phyloP scores from a whole-genome alignment of 2,329 filamentous ascomycete species.

The Paracoccidioides lutzii region DNA sequence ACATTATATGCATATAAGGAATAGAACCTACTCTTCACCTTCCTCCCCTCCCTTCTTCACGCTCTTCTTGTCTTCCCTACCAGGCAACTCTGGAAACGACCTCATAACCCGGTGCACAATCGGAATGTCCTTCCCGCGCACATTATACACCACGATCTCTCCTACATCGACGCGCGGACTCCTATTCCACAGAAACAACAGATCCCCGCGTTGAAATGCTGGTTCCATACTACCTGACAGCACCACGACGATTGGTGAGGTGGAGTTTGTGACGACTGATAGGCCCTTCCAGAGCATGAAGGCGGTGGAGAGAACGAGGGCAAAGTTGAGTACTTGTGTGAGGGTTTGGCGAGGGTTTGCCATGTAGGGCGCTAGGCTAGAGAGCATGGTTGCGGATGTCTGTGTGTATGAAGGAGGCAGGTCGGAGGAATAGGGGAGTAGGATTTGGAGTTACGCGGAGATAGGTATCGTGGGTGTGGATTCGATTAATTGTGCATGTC shows the following conservation, averaged over 20 bases:
- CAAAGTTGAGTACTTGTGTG: slow-evolving; percentile 78
- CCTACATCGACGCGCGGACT: slow-evolving; percentile 51
- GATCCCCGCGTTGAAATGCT: slow-evolving; percentile 51
- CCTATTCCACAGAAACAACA: slow-evolving; percentile 53
- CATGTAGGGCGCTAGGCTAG: slow-evolving; percentile 44
- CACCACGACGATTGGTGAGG: slow-evolving; percentile 55
- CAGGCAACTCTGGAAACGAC: slow-evolving; percentile 39
- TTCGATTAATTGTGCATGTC: not conserved
- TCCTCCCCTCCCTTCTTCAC: slow-evolving; percentile 20
- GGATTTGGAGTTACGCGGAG: not conserved
- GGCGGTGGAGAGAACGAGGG: slow-evolving; percentile 74
- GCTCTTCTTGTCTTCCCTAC: slow-evolving; percentile 25
- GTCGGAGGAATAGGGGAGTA: not conserved
- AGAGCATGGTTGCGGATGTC: slow-evolving; percentile 47
- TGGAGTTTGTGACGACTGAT: slow-evolving; percentile 61
- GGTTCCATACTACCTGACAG: slow-evolving; percentile 57
- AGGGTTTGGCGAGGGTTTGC: slow-evolving; percentile 66
- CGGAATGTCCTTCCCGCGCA: slow-evolving; percentile 86
- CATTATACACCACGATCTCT: slow-evolving; percentile 69
- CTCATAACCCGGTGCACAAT: slow-evolving; percentile 90
- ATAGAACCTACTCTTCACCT: slow-evolving; percentile 3
- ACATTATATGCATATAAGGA: not conserved
- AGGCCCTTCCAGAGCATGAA: slow-evolving; percentile 96
- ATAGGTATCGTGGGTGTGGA: not conserved
- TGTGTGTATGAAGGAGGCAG: slow-evolving; percentile 31